phyloP scores from a whole-genome alignment of 2,329 filamentous ascomycete species.

The Fusarium agapanthi region DNA sequence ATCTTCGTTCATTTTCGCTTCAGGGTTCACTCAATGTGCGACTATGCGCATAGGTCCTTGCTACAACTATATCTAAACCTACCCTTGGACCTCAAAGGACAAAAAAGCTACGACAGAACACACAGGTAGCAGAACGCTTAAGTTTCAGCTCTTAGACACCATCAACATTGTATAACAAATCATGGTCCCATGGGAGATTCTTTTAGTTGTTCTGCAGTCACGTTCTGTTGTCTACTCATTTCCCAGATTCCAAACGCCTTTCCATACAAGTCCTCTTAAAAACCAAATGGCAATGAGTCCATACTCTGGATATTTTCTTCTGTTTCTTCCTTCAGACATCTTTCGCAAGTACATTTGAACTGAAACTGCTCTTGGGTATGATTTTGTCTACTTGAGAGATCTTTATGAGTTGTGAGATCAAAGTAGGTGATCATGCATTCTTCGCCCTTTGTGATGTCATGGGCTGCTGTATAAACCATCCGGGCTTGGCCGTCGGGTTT shows the following conservation, averaged over 20 bases:
- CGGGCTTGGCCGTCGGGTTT: conserved; percentile 34
- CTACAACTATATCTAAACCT: no score
- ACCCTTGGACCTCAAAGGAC: no score
- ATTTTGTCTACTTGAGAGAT: conserved; percentile 29
- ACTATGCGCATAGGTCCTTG: background rate
- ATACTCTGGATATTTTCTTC: conserved; percentile 33
- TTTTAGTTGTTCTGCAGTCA: background rate
- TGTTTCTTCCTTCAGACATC: conserved; percentile 38
- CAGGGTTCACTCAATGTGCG: background rate
- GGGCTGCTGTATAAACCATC: conserved; percentile 42
- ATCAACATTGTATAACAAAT: rapidly evolving
- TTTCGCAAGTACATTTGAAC: conserved; percentile 38
- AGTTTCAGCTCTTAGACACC: background rate
- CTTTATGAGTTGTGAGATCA: conserved; percentile 29
- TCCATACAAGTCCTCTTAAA: background rate
- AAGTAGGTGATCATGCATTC: conserved; percentile 44
- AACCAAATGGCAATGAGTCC: conserved; percentile 33
- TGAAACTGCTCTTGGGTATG: conserved; percentile 35
- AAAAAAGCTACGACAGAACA: background rate
- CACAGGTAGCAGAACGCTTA: rapidly evolving
- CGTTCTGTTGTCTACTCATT: background rate
- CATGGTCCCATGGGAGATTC: rapidly evolving
- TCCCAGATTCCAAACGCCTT: background rate
- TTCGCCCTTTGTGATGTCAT: conserved; percentile 37
- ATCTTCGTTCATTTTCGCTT: background rate